A percentile compares a stretch with the other conserved stretches of the same genome.
These are phyloP conservation scores for Podila epigama DNA, from an alignment of 192 early-diverging fungal genomes.

Conservation along the genomic window DNA sequence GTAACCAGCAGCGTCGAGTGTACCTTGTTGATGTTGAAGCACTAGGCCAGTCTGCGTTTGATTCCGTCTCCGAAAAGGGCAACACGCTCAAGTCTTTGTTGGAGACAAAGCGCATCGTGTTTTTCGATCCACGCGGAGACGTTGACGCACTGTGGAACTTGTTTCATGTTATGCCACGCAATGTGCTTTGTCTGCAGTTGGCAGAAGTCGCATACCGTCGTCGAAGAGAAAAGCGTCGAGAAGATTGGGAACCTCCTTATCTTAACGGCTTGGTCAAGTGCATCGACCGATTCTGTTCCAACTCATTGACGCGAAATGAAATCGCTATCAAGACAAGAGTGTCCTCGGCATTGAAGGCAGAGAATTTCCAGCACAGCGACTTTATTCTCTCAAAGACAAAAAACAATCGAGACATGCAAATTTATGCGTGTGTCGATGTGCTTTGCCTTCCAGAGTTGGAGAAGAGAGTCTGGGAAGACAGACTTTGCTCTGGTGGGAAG, in stretches of 20 bases:
- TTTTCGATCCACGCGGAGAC: slow-evolving; percentile 14
- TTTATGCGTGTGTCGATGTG: slow-evolving; percentile 23
- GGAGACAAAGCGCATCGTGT: slow-evolving; percentile 8
- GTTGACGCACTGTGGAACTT: slow-evolving; percentile 14
- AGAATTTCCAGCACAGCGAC: slow-evolving; percentile 14
- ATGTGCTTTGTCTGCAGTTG: slow-evolving; percentile 18
- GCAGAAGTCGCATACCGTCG: slow-evolving; percentile 18
- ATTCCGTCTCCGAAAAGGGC: slow-evolving; percentile 9
- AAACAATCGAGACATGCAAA: slow-evolving; percentile 10
- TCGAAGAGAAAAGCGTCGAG: not conserved
- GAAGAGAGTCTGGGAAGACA: slow-evolving; percentile 14
- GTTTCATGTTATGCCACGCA: slow-evolving; percentile 18
- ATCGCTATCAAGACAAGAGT: slow-evolving; percentile 19
- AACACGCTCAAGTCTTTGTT: slow-evolving; percentile 6
- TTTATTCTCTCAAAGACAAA: slow-evolving; percentile 14
- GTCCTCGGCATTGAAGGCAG: slow-evolving; percentile 7
- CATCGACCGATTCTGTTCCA: slow-evolving; percentile 1
- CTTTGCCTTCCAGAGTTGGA: slow-evolving; percentile 23
- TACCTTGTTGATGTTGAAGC: slow-evolving; percentile 13
- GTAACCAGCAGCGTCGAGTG: slow-evolving; percentile 13
- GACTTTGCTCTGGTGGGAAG: slow-evolving; percentile 13
- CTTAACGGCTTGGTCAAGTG: slow-evolving; percentile 8
- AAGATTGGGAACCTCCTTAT: slow-evolving; percentile 5
- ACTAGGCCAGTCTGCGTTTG: slow-evolving; percentile 10
- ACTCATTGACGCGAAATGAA: slow-evolving; percentile 15